Conservation (phyloP, 1,139 yeast species). For the Scheffersomyces titani region DNA sequence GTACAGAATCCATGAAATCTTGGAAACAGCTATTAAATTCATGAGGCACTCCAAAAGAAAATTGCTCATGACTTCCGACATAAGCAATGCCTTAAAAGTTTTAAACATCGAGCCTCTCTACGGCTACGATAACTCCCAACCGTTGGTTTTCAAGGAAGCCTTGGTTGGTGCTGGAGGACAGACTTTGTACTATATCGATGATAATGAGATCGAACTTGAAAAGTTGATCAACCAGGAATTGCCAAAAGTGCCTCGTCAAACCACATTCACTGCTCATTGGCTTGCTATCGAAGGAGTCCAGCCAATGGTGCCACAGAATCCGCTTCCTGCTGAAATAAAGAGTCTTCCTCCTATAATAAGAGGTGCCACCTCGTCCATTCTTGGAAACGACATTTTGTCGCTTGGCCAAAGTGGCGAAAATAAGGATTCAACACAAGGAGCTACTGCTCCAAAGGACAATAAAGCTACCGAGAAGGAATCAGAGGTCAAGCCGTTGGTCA, state of each 20-base stretch:
- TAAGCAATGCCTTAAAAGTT: conserved; percentile 77
- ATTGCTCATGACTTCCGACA: conserved; percentile 77
- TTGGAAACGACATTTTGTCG: conserved; percentile 44
- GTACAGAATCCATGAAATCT: conserved; percentile 90
- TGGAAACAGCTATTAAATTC: conserved; percentile 93
- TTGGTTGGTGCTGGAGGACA: conserved; percentile 87
- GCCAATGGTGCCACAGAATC: conserved; percentile 97
- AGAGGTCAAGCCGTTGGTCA: conserved; percentile 91
- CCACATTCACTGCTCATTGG: conserved; percentile 98
- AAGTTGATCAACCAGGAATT: conserved; percentile 90
- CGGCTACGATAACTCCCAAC: conserved; percentile 67
- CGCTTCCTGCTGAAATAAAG: conserved; percentile 74
- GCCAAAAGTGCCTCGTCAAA: conserved; percentile 91
- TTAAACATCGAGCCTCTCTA: conserved; percentile 87
- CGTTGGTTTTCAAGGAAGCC: conserved; percentile 76
- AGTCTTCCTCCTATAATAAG: conserved; percentile 65
- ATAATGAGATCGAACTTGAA: conserved; percentile 90
- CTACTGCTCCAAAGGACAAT: conserved; percentile 23
- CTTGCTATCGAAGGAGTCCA: conserved; percentile 98
- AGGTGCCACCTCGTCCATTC: conserved; percentile 61
- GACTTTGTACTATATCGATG: conserved; percentile 87
- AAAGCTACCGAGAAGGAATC: conserved; percentile 54
- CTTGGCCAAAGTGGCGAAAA: conserved; percentile 20
- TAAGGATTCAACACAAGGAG: conserved; percentile 12
- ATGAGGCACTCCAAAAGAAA: conserved; percentile 93